Evolutionary conservation across 805 yeast species (phyloP), one percentile per base, ranked within the genome.

Genomic region (Ogataea wickerhamii): DNA sequence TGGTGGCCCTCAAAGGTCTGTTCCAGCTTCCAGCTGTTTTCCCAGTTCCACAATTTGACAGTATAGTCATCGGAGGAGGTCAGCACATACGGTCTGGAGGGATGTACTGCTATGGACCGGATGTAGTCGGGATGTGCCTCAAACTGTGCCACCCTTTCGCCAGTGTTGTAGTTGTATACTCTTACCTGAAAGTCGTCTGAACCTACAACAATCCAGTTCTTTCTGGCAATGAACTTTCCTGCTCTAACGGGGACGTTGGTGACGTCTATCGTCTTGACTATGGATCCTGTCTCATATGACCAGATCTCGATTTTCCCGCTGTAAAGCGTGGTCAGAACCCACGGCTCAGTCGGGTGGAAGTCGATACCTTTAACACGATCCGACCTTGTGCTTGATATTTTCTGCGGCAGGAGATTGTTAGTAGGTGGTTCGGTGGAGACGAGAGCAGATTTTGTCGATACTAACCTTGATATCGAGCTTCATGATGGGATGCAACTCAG

Each of bases 71-170:
- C 98, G 32, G 91, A 80, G 26, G 88, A 86, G 3, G 97, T 84
- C 53, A 93, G 71, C 35, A 93, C 73, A 53, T 84, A 85, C 18
- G 98, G 94, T 66, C 85, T 86, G 13, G 91, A 73, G 29, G 98
- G 97, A 65, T 93, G 98, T 28, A 91, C 95, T 8, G 95, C 93
- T 48, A 93, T 77, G 40, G 86, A 79, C 61, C 98, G 81, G 56
- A 93, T 85, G 64, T 93, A 93, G 64, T 93, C 98, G 6, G 96
- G 96, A 60, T 93, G 98, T 7, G 97, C 98, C 68, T 93, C 98
- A 58, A 91, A 93, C 66, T 89, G 98, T 26, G 87, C 75, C 46
- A 93, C 77, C 61, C 87, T 88, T 65, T 93, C 98, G 41, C 95
- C 89, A 14, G 98, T 93, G 66, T 87, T 87, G 70, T 87, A 88